These are phyloP conservation scores for Boletus rubropictus DNA, from an alignment of 768 basidiomycete species.

Conservation along the genomic window DNA sequence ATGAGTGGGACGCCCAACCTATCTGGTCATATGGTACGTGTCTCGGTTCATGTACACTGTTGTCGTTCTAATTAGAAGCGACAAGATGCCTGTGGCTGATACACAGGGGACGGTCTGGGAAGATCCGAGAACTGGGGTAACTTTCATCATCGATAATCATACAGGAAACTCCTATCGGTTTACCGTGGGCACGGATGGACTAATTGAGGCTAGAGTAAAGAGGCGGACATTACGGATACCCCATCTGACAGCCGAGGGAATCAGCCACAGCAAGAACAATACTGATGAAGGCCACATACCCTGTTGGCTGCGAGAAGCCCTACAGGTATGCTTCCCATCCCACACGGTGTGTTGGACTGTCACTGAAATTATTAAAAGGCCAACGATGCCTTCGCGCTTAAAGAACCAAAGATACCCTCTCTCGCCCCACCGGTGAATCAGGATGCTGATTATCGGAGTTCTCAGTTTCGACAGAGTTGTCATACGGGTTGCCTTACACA, in stretches of 20 bases:
- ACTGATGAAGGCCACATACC: slow-evolving; percentile 35
- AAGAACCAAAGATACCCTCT: slow-evolving; percentile 45
- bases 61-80: slow-evolving; percentile 7
- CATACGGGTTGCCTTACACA: slow-evolving; percentile 10
- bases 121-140: slow-evolving; percentile 56
- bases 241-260: slow-evolving; percentile 3
- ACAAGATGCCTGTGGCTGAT: slow-evolving; percentile 29
- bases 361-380: slow-evolving; percentile 33
- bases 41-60: slow-evolving; percentile 3
- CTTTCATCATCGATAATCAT: slow-evolving; percentile 55
- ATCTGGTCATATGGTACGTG: slow-evolving; percentile 20
- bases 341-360: slow-evolving; percentile 1
- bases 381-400: slow-evolving; percentile 49
- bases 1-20: slow-evolving; percentile 6
- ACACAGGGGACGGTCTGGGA: slow-evolving; percentile 39
- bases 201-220: slow-evolving; percentile 4
- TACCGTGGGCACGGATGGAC: slow-evolving; percentile 4
- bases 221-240: slow-evolving; percentile 15
- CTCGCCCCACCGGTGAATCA: slow-evolving; percentile 14
- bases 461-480: slow-evolving; percentile 7
- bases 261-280: slow-evolving; percentile 3
- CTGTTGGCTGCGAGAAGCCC: slow-evolving; percentile 57
- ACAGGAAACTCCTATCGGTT: slow-evolving; percentile 59
- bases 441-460: slow-evolving; percentile 9
- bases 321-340: slow-evolving; percentile 41